Conservation (phyloP, 306 rosid genomes). For the Ziziphus jujuba region DNA sequence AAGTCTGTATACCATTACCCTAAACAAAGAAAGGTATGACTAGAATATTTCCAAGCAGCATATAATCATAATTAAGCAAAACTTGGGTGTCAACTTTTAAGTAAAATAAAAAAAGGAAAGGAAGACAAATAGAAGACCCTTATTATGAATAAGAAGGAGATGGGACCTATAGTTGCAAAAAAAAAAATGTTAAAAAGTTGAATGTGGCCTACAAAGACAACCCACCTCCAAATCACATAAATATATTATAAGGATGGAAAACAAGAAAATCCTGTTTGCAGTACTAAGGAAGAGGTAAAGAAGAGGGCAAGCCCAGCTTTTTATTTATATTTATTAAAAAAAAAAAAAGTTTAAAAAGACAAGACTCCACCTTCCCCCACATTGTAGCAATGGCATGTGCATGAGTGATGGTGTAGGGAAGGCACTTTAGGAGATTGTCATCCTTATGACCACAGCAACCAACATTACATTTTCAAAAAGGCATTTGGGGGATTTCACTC, state of each 20-base stretch:
- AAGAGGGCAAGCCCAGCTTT: no score
- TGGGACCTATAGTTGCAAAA: neutral
- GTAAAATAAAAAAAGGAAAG: neutral
- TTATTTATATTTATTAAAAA: neutral
- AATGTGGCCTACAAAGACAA: constrained; percentile 7
- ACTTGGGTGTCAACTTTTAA: neutral
- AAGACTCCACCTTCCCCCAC: constrained; percentile 54
- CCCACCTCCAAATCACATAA: neutral
- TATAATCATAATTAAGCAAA: no score
- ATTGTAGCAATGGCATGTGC: constrained; percentile 66
- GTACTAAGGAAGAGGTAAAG: constrained; percentile 1
- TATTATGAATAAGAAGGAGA: no score
- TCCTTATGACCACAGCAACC: constrained; percentile 35
- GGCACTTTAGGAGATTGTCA: constrained; percentile 46
- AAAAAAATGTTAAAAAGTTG: neutral
- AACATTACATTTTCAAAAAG: constrained; percentile 32
- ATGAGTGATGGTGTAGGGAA: constrained; percentile 67
- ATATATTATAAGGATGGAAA: neutral
- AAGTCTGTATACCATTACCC: no score
- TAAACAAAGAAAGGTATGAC: no score
- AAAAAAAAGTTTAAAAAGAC: constrained; percentile 22
- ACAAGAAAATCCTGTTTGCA: constrained; percentile 13
- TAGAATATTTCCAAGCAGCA: no score
- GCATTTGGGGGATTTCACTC: constrained; percentile 44
- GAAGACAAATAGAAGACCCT: neutral